These are phyloP conservation scores for Pisolithus microcarpus DNA, from an alignment of 768 basidiomycete species.

Conservation along the genomic window DNA sequence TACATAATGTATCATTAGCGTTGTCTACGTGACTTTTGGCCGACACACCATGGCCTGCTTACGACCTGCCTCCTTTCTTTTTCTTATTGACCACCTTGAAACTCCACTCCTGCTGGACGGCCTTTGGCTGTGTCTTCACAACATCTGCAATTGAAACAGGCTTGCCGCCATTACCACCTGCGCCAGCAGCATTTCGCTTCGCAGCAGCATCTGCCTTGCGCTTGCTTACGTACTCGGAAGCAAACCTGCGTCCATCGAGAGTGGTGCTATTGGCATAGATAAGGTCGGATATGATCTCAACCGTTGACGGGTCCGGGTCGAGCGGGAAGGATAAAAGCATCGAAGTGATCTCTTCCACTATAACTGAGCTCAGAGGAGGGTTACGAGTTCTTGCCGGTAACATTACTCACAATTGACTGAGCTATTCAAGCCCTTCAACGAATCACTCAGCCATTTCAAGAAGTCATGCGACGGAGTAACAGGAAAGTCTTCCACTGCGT, in stretches of 20 bases:
- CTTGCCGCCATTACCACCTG: slow-evolving; percentile 34
- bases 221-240: slow-evolving; percentile 81
- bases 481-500: slow-evolving; percentile 56
- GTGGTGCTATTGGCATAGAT: slow-evolving; percentile 94
- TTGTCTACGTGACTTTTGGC: background rate
- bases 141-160: slow-evolving; percentile 79
- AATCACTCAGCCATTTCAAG: slow-evolving; percentile 82
- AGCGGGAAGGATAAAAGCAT: slow-evolving; percentile 94
- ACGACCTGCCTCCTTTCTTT: slow-evolving; percentile 71
- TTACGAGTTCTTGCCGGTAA: background rate
- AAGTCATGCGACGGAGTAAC: slow-evolving; percentile 81
- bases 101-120: slow-evolving; percentile 71
- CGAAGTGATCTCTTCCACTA: slow-evolving; percentile 93
- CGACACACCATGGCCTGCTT: slow-evolving; percentile 6
- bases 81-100: slow-evolving; percentile 96
- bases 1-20: background rate
- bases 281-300: slow-evolving; percentile 90
- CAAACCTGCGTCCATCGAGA: slow-evolving; percentile 91
- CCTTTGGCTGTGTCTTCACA: slow-evolving; percentile 81
- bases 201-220: slow-evolving; percentile 75
- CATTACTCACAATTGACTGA: slow-evolving; percentile 45
- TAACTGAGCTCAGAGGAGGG: background rate
- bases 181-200: slow-evolving; percentile 40
- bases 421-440: slow-evolving; percentile 64
- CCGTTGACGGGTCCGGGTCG: slow-evolving; percentile 73